Evolutionary conservation across 306 rosid species (phyloP), one percentile per base, ranked within the genome.

Genomic region (Inga leiocalycina): DNA sequence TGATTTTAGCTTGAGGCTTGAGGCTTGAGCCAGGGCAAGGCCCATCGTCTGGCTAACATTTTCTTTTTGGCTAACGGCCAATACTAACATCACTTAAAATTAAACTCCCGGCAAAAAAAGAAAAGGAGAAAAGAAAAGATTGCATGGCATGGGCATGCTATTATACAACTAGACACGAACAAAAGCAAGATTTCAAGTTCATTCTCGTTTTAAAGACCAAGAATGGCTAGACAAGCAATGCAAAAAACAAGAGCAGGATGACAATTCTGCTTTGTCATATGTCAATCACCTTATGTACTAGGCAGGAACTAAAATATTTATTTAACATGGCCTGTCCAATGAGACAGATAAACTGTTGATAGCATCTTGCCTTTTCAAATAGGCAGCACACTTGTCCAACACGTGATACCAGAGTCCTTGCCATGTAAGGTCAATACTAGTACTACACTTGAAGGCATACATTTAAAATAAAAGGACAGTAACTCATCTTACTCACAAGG

Each of bases 401-500:
- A 45, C 30, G 24, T 32, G 51, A 24, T 61, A 45, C 76, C 54
- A 24, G 32, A 44, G 20, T 64, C 77, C 30, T 75, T 49, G 80
- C 59, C 39, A 30, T 77, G 34, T 52, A 44, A 69, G 54, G 41
- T 75, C 24, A 48, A 22, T 15, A 44, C 35, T n/a, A 79, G 72
- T 44, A 49, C 41, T 45, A 30, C 45, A 19, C 6, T 66, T 44
- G 10, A 37, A 22, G 44, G 35, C 20, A 71, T 45, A 24, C 35
- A 45, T 24, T 19, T 24, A 39, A 67, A 51, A 14, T 43, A 34
- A 46, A 65, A 75, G 44, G 44, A 59, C 57, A 57, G 69, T 32
- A 88, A 30, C 75, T 84, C 78, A 82, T 84, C 79, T 77, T 81
- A 90, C 97, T 93, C 82, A 93, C 98, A 73, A 96, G 92, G 83